Evolutionary conservation across 345 rosid species (phyloP), one percentile per base, ranked within the genome.

Genomic region (Orychophragmus violaceus): DNA sequence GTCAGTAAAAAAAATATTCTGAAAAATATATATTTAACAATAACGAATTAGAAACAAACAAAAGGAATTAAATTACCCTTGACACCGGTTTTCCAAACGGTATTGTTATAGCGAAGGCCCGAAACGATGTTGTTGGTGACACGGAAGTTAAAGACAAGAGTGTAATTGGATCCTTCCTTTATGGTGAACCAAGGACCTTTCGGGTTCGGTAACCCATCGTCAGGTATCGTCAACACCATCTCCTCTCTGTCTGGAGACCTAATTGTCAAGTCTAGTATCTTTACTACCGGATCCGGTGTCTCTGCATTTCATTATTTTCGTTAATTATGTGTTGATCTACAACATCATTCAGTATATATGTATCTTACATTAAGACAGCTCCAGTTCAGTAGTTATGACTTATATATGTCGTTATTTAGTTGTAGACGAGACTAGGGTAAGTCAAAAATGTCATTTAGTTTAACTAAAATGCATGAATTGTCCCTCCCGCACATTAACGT

Each of bases 61-160:
- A 0, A 10, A 4, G 12, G 24, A n/a, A 46, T 53, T 39, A 62
- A 19, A 16, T 39, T 74, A 87, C 94, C 94, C 64, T 81, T 87
- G 12, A 85, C 65, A 46, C 92, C 87, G 28, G 89, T 77, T 74
- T 88, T 89, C 98, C 97, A 92, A 37, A 92, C 90, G 2, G 84
- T 76, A 36, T 89, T 87, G 75, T 73, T 80, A 76, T 87, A 92
- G 49, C 64, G 83, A 73, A 92, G 95, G 23, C 98, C 96, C 0
- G 95, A 82, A 2, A 92, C 98, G 7, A 92, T 87, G 87, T 92
- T 92, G 78, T 89, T 87, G 76, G 80, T 79, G 35, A 92, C 98
- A 45, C 78, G 76, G 79, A 92, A 86, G 53, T 82, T 64, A 72
- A 87, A 87, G 59, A 82, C 69, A 54, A 92, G 78, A 68, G 74